Evolutionary conservation across 176 grass and related monocot species (phyloP).

Genomic region (Tuctoria greenei): DNA sequence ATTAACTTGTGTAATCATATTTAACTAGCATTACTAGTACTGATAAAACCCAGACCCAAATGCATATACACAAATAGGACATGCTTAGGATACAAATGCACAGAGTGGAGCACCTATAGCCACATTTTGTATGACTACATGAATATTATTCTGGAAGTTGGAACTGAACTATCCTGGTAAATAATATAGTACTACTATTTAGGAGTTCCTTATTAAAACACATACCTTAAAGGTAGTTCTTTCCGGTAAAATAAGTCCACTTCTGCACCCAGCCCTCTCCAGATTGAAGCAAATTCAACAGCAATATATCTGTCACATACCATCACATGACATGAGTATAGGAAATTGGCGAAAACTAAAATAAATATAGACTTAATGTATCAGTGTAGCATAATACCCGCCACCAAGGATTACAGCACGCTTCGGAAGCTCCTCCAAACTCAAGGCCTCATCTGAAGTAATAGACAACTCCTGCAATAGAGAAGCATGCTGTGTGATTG

Average conservation of each 20-base stretch:
- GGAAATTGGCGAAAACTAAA: not conserved
- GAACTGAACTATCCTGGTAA: not conserved
- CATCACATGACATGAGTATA: not conserved
- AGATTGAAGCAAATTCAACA: constrained; percentile 98
- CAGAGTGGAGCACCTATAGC: not conserved
- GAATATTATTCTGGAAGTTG: not conserved
- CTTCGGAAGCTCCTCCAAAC: constrained; percentile 91
- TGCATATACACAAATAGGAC: not conserved
- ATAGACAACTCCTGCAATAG: constrained; percentile 79
- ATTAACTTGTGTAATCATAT: not conserved
- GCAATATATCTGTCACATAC: constrained; percentile 78
- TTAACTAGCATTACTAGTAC: not conserved
- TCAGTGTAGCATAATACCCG: constrained; percentile 46
- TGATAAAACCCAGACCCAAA: not conserved
- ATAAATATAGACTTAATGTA: constrained; percentile 12
- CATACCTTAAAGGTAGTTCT: constrained; percentile 89
- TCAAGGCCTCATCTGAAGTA: constrained; percentile 97
- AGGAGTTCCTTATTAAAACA: not conserved
- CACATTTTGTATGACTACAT: not conserved
- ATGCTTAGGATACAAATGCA: not conserved
- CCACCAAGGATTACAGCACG: constrained; percentile 83
- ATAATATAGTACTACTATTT: not conserved
- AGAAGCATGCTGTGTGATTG: not conserved
- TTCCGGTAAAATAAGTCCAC: constrained; percentile 90
- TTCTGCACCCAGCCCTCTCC: constrained; percentile 83